Conservation (phyloP, 768 basidiomycete species). For the Leccinum subtestaceum region DNA sequence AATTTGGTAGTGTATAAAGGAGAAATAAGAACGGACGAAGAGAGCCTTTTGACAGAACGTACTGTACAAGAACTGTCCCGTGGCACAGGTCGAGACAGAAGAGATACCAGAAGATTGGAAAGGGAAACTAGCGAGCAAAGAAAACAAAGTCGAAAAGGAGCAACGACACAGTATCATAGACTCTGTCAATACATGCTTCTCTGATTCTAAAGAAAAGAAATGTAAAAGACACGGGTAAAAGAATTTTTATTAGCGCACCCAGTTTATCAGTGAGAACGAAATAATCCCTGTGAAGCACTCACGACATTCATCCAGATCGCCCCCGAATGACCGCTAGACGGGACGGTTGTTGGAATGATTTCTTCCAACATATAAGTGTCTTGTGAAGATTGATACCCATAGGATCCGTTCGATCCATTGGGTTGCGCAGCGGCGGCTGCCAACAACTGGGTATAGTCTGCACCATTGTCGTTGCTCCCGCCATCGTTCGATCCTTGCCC, state of each 20-base stretch:
- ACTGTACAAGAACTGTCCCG: constrained; percentile 23
- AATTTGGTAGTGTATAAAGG: constrained; percentile 25
- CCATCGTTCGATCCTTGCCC: constrained; percentile 18
- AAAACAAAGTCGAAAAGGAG: background rate
- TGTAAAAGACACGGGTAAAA: background rate
- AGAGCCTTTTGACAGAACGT: constrained; percentile 14
- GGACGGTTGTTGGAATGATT: constrained; percentile 41
- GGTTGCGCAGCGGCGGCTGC: constrained; percentile 58
- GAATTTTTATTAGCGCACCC: constrained; percentile 1
- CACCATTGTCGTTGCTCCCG: constrained; percentile 17
- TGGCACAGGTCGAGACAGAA: background rate
- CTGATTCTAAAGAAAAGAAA: constrained; percentile 19
- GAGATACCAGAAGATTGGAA: background rate
- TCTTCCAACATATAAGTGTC: constrained; percentile 72
- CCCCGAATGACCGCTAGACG: constrained; percentile 31
- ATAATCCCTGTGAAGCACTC: constrained; percentile 31
- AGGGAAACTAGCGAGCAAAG: constrained; percentile 7
- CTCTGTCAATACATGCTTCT: constrained; percentile 21
- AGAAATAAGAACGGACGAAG: constrained; percentile 31
- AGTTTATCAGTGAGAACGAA: constrained; percentile 32
- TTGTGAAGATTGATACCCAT: constrained; percentile 53
- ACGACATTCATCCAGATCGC: constrained; percentile 46
- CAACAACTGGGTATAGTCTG: constrained; percentile 53
- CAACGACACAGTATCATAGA: constrained; percentile 1
- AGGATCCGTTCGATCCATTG: constrained; percentile 47